phyloP scores from a whole-genome alignment of 495 filamentous ascomycete species.

The Amphirosellinia nigrospora region DNA sequence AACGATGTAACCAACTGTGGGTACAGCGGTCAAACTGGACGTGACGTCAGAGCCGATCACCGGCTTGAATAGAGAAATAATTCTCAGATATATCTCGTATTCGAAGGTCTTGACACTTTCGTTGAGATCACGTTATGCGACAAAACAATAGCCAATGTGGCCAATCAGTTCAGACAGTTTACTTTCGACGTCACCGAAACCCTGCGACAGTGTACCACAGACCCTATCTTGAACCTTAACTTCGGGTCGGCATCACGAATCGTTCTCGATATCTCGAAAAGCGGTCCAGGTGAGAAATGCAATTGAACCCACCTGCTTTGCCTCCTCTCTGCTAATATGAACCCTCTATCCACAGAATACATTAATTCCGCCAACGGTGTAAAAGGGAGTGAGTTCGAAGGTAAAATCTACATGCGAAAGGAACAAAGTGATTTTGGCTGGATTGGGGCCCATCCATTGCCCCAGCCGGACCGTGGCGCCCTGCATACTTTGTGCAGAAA shows the following conservation, averaged over 20 bases:
- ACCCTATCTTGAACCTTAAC: constrained; percentile 54
- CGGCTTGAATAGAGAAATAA: constrained; percentile 49
- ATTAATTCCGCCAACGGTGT: constrained; percentile 43
- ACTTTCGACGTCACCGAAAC: constrained; percentile 67
- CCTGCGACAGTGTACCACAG: constrained; percentile 50
- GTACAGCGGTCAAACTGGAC: constrained; percentile 66
- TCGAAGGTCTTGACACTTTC: constrained; percentile 73
- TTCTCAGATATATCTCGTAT: constrained; percentile 58
- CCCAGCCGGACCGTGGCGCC: constrained; percentile 70
- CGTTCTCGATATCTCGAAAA: constrained; percentile 57
- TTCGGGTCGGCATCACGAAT: constrained; percentile 65
- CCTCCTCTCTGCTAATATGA: neutral
- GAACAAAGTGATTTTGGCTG: constrained; percentile 75
- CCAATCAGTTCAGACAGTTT: constrained; percentile 77
- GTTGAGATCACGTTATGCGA: constrained; percentile 66
- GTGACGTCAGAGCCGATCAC: constrained; percentile 57
- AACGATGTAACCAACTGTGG: constrained; percentile 71
- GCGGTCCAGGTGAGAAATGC: constrained; percentile 46
- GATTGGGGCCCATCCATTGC: constrained; percentile 74
- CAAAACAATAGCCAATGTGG: constrained; percentile 63
- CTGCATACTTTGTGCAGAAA: constrained; percentile 65
- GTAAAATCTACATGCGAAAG: constrained; percentile 70
- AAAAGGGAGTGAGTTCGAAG: constrained; percentile 57
- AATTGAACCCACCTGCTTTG: neutral
- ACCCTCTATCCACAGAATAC: neutral